These are phyloP conservation scores for Penicillium cosmopolitanum DNA, from an alignment of 495 filamentous ascomycete species.

Conservation along the genomic window DNA sequence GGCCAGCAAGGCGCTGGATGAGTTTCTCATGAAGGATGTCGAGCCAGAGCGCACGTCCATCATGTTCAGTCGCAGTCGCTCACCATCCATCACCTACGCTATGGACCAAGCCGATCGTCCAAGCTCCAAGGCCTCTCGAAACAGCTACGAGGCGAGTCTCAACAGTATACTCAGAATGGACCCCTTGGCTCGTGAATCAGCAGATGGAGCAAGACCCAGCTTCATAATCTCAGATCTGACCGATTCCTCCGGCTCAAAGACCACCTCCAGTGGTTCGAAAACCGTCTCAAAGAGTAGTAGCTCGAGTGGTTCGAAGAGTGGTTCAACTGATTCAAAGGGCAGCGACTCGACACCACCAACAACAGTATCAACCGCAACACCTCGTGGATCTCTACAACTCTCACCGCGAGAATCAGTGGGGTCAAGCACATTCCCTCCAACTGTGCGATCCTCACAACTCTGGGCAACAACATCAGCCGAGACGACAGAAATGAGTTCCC, in stretches of 20 bases:
- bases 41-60: conserved; percentile 31
- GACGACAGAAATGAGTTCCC: conserved; percentile 3
- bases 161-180: conserved; percentile 18
- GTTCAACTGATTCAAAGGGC: not conserved
- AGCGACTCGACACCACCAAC: conserved; percentile 2
- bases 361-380: conserved; percentile 1
- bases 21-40: conserved; percentile 30
- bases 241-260: too few species aligned
- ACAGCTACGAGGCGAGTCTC: conserved; percentile 14
- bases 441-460: conserved; percentile 16
- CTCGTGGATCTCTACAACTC: conserved; percentile 7
- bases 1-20: conserved; percentile 22
- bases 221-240: conserved; percentile 9
- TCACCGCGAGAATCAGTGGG: not conserved
- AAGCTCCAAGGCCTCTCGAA: conserved; percentile 5
- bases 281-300: too few species aligned
- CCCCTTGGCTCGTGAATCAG: conserved; percentile 12
- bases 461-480: conserved; percentile 16
- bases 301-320: too few species aligned
- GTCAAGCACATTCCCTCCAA: conserved; percentile 2
- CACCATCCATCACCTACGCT: conserved; percentile 30
- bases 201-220: conserved; percentile 10
- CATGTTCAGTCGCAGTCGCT: conserved; percentile 32
- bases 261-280: too few species aligned
- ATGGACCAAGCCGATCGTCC: conserved; percentile 21